Base-by-base conservation (phyloP, 179 eudicot species). In the Actinidia arguta region DNA sequence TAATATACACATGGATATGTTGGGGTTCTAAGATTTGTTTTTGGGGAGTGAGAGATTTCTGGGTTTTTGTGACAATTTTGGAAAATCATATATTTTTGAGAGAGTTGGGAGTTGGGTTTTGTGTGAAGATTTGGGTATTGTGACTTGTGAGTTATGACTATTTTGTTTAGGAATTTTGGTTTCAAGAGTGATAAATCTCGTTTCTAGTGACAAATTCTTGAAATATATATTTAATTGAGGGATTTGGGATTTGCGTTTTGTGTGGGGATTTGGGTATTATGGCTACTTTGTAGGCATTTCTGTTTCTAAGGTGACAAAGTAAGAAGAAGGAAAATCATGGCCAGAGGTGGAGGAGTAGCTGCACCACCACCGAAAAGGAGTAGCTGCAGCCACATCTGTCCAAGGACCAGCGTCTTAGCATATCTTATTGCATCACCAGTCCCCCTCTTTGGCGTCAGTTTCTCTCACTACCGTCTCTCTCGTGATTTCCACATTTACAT, bases 361-460 rank as follows among this genome's bases (percentile, higher is more conserved):
- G 98, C 89, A 13, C 95, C 99, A 48, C 94, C 85, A 54, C 98
- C 99, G 1, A 96, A 95, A 79, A 91, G 78, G 98, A 95, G 64
- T 98, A 96, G 70, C 31, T 87, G 76, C 83, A 67, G 48, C 97
- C 99, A 78, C 98, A 95, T 85, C 95, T 97, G 42, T 91, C 84
- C 20, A 96, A 95, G 86, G 99, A 96, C 83, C 99, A 96, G 80
- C 92, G 91, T n/a, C 95, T 96, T 39, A 87, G 83, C 4, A 90
- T 94, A 73, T 93, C 98, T 81, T 96, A 90, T 58, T 96, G 99
- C 91, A 96, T 96, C 77, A 93, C 98, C 7, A 96, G 99, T 58
- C 99, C 99, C 55, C 99, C 99, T 48, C 99, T 98, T 22, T 96
- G 99, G 99, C 98, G 99, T 96, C 27, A 90, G 97, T 91, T 31